These are phyloP conservation scores for Basidiobolus meristosporus DNA, from an alignment of 371 early-diverging fungal species.

Conservation along the genomic window DNA sequence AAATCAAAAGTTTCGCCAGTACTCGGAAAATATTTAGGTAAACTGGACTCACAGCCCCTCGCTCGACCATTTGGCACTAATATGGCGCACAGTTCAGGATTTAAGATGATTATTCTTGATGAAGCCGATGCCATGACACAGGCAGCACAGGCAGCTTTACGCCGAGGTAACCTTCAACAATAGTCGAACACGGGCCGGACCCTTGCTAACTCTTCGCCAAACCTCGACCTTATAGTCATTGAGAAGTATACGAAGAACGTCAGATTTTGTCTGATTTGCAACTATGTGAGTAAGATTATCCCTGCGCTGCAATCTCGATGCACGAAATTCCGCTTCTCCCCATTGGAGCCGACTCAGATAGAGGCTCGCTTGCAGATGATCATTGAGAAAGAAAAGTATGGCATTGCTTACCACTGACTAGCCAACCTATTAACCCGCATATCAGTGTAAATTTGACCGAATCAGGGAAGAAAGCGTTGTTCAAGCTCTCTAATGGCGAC, in stretches of 20 bases:
- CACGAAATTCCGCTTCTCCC: constrained; percentile 93
- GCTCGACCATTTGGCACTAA: not conserved
- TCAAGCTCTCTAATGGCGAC: constrained; percentile 76
- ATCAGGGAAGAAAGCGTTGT: constrained; percentile 61
- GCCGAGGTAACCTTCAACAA: constrained; percentile 41
- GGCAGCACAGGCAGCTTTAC: constrained; percentile 88
- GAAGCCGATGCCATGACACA: constrained; percentile 98
- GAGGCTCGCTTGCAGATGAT: constrained; percentile 51
- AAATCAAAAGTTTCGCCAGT: constrained; percentile 95
- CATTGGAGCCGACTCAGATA: constrained; percentile 62
- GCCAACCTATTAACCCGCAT: not conserved
- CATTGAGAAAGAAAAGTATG: constrained; percentile 46
- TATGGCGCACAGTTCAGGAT: constrained; percentile 24
- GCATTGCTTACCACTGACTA: not conserved
- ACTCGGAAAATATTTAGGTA: constrained; percentile 67
- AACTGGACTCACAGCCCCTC: constrained; percentile 1
- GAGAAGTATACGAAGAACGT: constrained; percentile 96
- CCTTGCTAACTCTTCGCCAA: not conserved
- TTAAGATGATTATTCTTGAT: constrained; percentile 94
- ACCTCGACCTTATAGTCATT: constrained; percentile 44
- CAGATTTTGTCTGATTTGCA: constrained; percentile 97
- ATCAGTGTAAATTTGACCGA: constrained; percentile 55
- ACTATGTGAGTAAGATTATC: constrained; percentile 95
- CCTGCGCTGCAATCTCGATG: constrained; percentile 97
- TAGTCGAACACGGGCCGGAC: not conserved